Evolutionary conservation across 345 rosid genomes (phyloP), one percentile per base, ranked within the genome.

Genomic region (Acer yangbiense): DNA sequence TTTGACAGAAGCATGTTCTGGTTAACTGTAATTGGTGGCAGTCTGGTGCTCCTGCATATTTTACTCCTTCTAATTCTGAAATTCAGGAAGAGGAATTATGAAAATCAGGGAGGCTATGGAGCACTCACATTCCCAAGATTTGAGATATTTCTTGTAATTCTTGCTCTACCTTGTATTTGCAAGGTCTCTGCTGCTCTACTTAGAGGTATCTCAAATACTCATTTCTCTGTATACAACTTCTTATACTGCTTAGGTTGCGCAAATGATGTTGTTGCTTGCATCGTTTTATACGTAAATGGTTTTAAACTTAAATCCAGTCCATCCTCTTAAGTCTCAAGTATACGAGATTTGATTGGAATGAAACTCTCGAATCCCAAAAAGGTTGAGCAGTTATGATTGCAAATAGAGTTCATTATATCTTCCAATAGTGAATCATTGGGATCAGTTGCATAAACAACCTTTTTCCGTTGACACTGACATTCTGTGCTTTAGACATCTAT

Each of bases 1-100:
- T 95, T 95, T 66, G 69, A 85, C 21, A 88, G 98, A 88, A 91
- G 90, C 82, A 86, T 93, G 97, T 95, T 95, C 88, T 95, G 97
- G 98, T 69, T 92, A 75, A 89, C 96, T n/a, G 77, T 91, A 55
- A 86, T 91, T 48, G 84, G 88, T 67, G 93, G 91, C 52, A 82
- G 97, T 85, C 87, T 91, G 77, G n/a, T 89, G 17, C 80, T 93
- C 46, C 65, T 93, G 29, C 98, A 95, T 83, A 76, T 73, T 71
- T 65, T 89, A 69, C 82, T 92, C 25, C 78, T 86, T 44, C 66
- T 90, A 46, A 78, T 91, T 80, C 79, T 93, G 27, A 93, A 85
- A 81, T 76, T 78, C 72, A 86, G 85, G 86, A 88, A 84, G 80
- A 82, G 60, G 72, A 80, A 71, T 67, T 46, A 78, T 61, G 89